Conservation (phyloP, 345 rosid genomes). For the Heritiera fomes region DNA sequence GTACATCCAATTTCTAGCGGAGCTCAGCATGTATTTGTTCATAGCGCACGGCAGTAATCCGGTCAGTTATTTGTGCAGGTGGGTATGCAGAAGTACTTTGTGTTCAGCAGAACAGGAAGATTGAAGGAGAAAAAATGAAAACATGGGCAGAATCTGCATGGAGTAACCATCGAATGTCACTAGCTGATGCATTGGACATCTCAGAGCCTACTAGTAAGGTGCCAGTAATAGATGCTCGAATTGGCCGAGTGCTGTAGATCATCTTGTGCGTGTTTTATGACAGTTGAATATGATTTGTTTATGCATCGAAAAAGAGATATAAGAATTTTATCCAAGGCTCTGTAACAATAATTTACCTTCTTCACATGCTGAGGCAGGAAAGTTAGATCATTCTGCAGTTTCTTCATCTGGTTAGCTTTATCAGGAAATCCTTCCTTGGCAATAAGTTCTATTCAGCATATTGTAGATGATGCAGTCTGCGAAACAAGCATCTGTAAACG, state of each 20-base stretch:
- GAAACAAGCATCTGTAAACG: not conserved
- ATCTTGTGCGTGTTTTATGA: not conserved
- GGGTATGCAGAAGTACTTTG: slow-evolving; percentile 76
- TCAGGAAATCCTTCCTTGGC: not conserved
- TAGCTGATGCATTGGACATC: slow-evolving; percentile 57
- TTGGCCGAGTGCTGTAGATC: slow-evolving; percentile 39
- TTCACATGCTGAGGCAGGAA: not conserved
- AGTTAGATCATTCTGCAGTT: not conserved
- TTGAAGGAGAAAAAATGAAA: slow-evolving; percentile 85
- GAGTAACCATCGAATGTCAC: slow-evolving; percentile 64
- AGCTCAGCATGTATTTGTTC: not conserved
- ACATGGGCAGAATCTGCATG: slow-evolving; percentile 78
- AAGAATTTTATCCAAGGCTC: not conserved
- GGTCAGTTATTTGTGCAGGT: slow-evolving; percentile 38
- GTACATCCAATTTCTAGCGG: not conserved
- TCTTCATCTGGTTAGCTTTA: slow-evolving; percentile 1
- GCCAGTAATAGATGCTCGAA: slow-evolving; percentile 67
- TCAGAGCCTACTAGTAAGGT: slow-evolving; percentile 41
- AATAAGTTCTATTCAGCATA: not conserved
- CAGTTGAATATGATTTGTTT: not conserved
- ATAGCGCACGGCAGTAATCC: not conserved
- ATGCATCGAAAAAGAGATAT: not conserved
- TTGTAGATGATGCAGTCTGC: not conserved
- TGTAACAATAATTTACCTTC: slow-evolving; percentile 2
- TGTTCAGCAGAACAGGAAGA: slow-evolving; percentile 68